Base-by-base conservation (phyloP, 176 grass and related monocot species). In the Oryza punctata region DNA sequence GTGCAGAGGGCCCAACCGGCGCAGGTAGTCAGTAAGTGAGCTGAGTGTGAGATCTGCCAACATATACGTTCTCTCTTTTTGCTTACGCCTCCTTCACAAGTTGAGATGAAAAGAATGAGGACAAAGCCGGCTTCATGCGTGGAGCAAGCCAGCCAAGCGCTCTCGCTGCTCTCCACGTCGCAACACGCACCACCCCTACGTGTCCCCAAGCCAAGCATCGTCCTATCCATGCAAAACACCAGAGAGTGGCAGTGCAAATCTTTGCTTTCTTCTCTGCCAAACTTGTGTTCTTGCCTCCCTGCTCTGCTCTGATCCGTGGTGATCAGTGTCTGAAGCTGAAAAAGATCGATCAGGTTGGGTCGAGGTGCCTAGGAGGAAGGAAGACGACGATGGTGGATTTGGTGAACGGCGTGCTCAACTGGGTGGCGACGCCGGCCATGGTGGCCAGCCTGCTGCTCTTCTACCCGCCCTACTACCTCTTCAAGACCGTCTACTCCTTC, bases 391-490 rank as follows among this genome's bases (percentile, higher is more conserved):
- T 60, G 54, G 19, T 89, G 88, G 88, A 85, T 78, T 23, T 81
- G 54, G 88, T 84, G 80, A 89, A 79, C 64, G 84, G 70, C 21
- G 1, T 74, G 70, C 72, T 96, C 32, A 88, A 83, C 72, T 84
- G 85, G 77, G 75, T 88, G 12, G 88, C 76, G 32, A 71, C 72
- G 63, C 88, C 93, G 28, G 35, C 78, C 33, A 80, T 86, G 78
- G 5, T 92, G 6, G 82, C 76, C 63, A 16, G 28, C 63, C 88
- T 96, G 71, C 70, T 92, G 21, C 86, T 93, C 82, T 77, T 96
- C 80, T 85, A 89, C 59, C 91, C 91, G 57, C 91, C 90, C 4
- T 90, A 89, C 70, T 93, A 89, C 79, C 86, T 93, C 83, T 93
- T 84, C 88, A 92, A 69, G 47, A 76, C 82, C 16, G 88, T 76